Conservation (phyloP, 768 basidiomycete species). For the Sistotremastrum suecicum region DNA sequence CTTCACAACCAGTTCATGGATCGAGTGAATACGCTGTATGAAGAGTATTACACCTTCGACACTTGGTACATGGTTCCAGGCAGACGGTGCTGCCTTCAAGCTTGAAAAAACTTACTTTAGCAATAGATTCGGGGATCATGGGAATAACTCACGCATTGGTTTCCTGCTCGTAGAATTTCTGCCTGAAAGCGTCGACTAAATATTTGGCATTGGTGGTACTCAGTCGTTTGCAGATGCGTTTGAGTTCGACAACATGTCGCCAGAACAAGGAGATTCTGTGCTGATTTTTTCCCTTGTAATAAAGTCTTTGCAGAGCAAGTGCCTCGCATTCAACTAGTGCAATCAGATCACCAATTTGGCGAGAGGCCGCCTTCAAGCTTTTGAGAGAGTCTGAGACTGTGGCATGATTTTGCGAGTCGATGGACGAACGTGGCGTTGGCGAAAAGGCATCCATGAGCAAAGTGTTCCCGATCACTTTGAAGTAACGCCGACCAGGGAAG, state of each 20-base stretch:
- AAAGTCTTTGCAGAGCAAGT: conserved; percentile 47
- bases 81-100: conserved; percentile 35
- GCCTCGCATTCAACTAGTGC: conserved; percentile 34
- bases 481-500: no score
- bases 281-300: conserved; percentile 75
- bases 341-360: not conserved
- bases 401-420: conserved; percentile 14
- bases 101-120: conserved; percentile 16
- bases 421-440: not conserved
- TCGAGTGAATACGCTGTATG: conserved; percentile 21
- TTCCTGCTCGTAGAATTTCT: not conserved
- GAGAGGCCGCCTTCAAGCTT: conserved; percentile 10
- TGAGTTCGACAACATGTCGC: conserved; percentile 47
- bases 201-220: no score
- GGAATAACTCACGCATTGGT: not conserved
- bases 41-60: conserved; percentile 19
- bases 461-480: conserved; percentile 8
- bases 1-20: conserved; percentile 29
- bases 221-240: conserved; percentile 31
- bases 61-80: conserved; percentile 53
- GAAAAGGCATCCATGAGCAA: conserved; percentile 32
- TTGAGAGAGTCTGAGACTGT: conserved; percentile 16
- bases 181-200: not conserved
- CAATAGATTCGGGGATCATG: not conserved
- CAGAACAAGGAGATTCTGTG: conserved; percentile 58